These are phyloP conservation scores for Penicillium atrosanguineum DNA, from an alignment of 495 filamentous ascomycete genomes.

Conservation along the genomic window DNA sequence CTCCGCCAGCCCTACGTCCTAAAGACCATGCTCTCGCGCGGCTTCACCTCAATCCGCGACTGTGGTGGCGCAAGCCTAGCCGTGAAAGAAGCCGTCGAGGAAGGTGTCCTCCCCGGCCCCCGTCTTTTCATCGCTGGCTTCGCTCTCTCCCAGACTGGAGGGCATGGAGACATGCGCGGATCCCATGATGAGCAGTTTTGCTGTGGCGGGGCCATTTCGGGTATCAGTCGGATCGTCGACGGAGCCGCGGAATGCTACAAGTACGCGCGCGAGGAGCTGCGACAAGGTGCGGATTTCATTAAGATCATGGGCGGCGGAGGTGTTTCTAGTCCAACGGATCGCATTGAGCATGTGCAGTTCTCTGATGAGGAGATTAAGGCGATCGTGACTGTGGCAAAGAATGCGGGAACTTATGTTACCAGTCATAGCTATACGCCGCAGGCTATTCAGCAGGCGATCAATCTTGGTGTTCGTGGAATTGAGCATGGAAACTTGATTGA, in stretches of 20 bases:
- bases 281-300: conserved; percentile 52
- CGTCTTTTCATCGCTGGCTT: conserved; percentile 45
- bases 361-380: conserved; percentile 51
- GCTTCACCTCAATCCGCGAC: conserved; percentile 54
- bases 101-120: conserved; percentile 44
- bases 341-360: conserved; percentile 50
- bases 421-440: conserved; percentile 52
- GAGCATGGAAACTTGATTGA: conserved; percentile 58
- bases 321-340: conserved; percentile 50
- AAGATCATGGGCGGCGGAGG: conserved; percentile 58
- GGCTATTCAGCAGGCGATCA: conserved; percentile 50
- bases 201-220: conserved; percentile 32
- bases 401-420: conserved; percentile 51
- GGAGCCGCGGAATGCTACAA: conserved; percentile 49
- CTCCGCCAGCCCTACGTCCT: conserved; percentile 16
- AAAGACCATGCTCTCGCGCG: conserved; percentile 47
- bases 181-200: conserved; percentile 33
- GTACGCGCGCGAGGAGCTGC: conserved; percentile 47
- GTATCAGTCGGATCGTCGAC: conserved; percentile 42
- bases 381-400: conserved; percentile 43
- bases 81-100: conserved; percentile 47
- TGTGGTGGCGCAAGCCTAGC: conserved; percentile 49
- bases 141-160: conserved; percentile 50
- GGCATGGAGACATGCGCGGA: conserved; percentile 48
- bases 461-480: conserved; percentile 53